A percentile compares a stretch with the other conserved stretches of the same genome.
Conservation (phyloP, 495 filamentous ascomycete genomes). For the Penicillium crystallinum region DNA sequence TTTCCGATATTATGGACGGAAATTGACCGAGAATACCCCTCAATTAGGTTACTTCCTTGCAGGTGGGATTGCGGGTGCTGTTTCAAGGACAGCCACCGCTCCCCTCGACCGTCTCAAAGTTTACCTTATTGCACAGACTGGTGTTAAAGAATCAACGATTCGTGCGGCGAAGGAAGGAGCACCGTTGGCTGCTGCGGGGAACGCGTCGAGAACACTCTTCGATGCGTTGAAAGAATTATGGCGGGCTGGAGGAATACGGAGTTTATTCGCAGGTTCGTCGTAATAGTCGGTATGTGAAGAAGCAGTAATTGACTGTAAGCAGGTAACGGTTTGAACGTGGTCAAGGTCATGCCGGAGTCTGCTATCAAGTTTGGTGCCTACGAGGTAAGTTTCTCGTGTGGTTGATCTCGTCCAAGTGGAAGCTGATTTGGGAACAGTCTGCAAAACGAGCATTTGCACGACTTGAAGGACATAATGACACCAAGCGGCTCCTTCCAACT, state of each 20-base stretch:
- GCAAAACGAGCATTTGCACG: conserved; percentile 82
- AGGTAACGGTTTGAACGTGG: conserved; percentile 95
- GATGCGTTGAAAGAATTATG: conserved; percentile 72
- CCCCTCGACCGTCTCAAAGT: conserved; percentile 96
- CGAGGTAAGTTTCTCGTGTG: conserved; percentile 48
- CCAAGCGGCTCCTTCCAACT: conserved; percentile 66
- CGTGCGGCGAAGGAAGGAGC: conserved; percentile 68
- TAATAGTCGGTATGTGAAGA: background rate
- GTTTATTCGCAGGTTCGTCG: conserved; percentile 84
- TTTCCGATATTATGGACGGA: conserved; percentile 47
- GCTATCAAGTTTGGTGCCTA: conserved; percentile 97
- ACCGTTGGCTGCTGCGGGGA: conserved; percentile 59
- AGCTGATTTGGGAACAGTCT: conserved; percentile 48
- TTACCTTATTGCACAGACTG: conserved; percentile 90
- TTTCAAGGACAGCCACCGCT: conserved; percentile 89
- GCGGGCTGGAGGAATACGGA: conserved; percentile 81
- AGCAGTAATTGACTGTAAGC: conserved; percentile 7
- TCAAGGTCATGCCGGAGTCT: conserved; percentile 98
- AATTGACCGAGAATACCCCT: conserved; percentile 60
- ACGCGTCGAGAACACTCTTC: conserved; percentile 60
- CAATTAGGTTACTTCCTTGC: conserved; percentile 94
- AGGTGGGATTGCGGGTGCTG: conserved; percentile 84
- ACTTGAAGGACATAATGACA: conserved; percentile 84
- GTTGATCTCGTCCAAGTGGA: background rate
- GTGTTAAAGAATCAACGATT: conserved; percentile 52